Evolutionary conservation across 2,329 filamentous ascomycete genomes (phyloP).

Genomic region (Aspergillus carbonarius): DNA sequence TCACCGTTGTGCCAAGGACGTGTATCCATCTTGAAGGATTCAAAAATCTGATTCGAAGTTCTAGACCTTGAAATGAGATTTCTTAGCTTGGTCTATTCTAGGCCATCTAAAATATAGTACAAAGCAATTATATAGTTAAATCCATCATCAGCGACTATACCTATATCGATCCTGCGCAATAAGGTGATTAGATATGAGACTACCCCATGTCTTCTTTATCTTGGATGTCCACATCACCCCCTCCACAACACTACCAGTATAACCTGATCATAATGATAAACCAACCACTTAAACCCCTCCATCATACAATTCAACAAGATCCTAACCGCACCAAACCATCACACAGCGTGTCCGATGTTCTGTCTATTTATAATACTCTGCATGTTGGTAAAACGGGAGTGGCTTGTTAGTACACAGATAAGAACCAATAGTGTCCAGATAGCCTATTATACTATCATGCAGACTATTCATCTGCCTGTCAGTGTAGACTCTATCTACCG

Average conservation of each 20-base stretch:
- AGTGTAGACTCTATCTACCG: too few species aligned
- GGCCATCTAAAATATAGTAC: too few species aligned
- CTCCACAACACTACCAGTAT: too few species aligned
- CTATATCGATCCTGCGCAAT: too few species aligned
- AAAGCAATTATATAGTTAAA: neutral
- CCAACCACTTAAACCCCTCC: too few species aligned
- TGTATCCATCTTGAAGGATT: neutral
- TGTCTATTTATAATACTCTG: neutral
- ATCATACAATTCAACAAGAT: neutral
- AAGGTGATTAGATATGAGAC: too few species aligned
- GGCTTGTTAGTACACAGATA: neutral
- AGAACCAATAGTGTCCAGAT: too few species aligned
- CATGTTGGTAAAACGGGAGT: neutral
- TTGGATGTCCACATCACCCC: too few species aligned
- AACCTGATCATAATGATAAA: too few species aligned
- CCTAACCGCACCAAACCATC: neutral
- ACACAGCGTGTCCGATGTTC: neutral
- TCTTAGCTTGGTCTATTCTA: too few species aligned
- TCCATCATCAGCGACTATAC: neutral
- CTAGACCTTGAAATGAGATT: too few species aligned
- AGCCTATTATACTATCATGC: neutral
- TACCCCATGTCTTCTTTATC: too few species aligned
- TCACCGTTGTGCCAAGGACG: neutral
- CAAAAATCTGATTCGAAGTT: neutral
- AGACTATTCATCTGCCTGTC: neutral